Evolutionary conservation across 176 grass and related monocot genomes (phyloP).

Genomic region (Musa schizocarpa): DNA sequence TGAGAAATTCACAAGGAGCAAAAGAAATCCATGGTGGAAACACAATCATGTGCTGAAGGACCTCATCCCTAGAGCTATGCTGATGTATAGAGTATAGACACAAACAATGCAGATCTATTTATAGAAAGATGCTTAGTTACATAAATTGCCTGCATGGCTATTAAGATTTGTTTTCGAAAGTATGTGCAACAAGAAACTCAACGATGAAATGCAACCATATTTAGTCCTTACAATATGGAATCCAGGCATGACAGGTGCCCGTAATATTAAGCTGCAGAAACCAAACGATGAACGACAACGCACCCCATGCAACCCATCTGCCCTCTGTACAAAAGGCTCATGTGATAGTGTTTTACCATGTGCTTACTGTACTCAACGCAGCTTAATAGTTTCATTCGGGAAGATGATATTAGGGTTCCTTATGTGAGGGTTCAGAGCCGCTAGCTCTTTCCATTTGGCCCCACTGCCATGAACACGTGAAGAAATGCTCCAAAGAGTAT

Average conservation of each 20-base stretch:
- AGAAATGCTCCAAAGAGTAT: constrained; percentile 93
- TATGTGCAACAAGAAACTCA: background rate
- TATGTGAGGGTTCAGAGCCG: constrained; percentile 37
- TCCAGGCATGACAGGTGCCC: background rate
- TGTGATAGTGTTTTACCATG: background rate
- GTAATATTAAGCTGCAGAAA: background rate
- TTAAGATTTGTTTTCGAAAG: background rate
- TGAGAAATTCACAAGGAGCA: background rate
- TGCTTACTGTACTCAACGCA: constrained; percentile 26
- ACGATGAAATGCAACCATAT: background rate
- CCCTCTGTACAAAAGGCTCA: background rate
- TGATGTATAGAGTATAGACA: background rate
- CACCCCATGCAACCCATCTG: background rate
- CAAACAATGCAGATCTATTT: background rate
- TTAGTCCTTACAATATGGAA: background rate
- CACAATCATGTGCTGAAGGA: background rate
- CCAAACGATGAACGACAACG: background rate
- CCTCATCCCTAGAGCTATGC: background rate
- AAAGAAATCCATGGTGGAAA: background rate
- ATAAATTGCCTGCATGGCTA: background rate
- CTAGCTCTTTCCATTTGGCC: constrained; percentile 41
- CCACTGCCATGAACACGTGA: constrained; percentile 62
- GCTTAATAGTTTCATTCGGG: constrained; percentile 48
- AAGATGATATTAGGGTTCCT: constrained; percentile 83
- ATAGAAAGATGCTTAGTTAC: background rate